phyloP scores from a whole-genome alignment of 108 stramenopile species.

The Ochromonas danica region DNA sequence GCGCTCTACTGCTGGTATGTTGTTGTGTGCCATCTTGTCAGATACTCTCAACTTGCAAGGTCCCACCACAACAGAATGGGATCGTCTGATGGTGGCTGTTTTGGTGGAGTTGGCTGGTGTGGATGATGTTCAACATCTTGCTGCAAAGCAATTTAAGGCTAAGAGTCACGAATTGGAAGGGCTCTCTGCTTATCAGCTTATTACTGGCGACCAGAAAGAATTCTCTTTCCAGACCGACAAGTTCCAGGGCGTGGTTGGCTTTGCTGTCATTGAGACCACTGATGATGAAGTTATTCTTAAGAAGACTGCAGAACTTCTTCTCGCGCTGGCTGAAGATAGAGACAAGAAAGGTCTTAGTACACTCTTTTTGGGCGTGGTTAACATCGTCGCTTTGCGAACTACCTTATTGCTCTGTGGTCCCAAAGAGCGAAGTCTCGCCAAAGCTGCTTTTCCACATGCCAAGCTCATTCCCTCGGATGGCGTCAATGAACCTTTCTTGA shows the following conservation, averaged over 20 bases:
- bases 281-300: slow-evolving; percentile 54
- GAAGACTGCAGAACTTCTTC: slow-evolving; percentile 32
- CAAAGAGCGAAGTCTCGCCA: slow-evolving; percentile 38
- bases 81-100: slow-evolving; percentile 65
- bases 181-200: slow-evolving; percentile 41
- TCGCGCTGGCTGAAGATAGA: slow-evolving; percentile 34
- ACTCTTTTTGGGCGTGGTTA: slow-evolving; percentile 49
- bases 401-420: slow-evolving; percentile 38
- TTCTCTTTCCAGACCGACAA: slow-evolving; percentile 56
- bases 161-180: slow-evolving; percentile 47
- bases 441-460: slow-evolving; percentile 6
- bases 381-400: slow-evolving; percentile 48
- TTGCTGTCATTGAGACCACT: slow-evolving; percentile 73
- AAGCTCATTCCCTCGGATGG: not conserved
- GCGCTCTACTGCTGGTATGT: slow-evolving; percentile 56
- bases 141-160: slow-evolving; percentile 66
- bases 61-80: slow-evolving; percentile 72
- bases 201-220: slow-evolving; percentile 65
- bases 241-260: slow-evolving; percentile 58
- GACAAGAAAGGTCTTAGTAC: slow-evolving; percentile 25
- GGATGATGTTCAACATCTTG: slow-evolving; percentile 60
- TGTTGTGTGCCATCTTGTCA: slow-evolving; percentile 66
- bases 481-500: not conserved
- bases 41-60: slow-evolving; percentile 70
- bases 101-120: slow-evolving; percentile 60